Base-by-base conservation (phyloP, 371 early-diverging fungal species). In the Rhizopus microsporus region DNA sequence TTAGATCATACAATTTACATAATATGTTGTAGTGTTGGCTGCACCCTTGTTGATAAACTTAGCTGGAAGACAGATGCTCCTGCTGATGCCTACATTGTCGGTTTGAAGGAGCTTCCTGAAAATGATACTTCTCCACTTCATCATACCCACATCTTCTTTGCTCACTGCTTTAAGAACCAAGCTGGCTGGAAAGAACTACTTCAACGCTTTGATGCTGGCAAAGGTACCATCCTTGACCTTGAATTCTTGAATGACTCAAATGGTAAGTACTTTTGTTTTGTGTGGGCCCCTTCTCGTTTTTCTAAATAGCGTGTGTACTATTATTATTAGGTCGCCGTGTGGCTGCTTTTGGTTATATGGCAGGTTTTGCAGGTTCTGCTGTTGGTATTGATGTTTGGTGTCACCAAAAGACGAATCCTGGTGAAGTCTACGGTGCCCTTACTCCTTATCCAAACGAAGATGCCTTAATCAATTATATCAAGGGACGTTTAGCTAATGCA, bases 91-190 rank as follows among this genome's bases (percentile, higher is more conserved):
- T 93, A 91, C 66, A 91, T 98, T 69, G 85, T 95, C 34, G 98
- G 95, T 32, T 85, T 98, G 57, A 98, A 98, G 84, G 98, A 98
- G 71, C 85, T 98, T 32, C 95, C 96, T n/a, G 96, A 96, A 69
- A 88, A 88, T 65, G 95, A 95, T 75, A 75, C 81, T 52, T 83
- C 90, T 37, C 93, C 97, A 46, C 85, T 97, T n/a, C 77, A 84
- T n/a, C 96, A 97, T 74, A 86, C 85, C 29, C 98, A 98, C 75
- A 94, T 98, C 71, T 93, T 95, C 82, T 98, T 98, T 74, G 98
- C 97, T 40, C 97, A 98, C 72, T 96, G 96, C 81, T 98, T 84
- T 86, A 98, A 98, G 87, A 77, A 84, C 59, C 97, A 98, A 77
- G 92, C 77, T 55, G 97, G 97, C 23, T 98, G 96, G 97, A 85